These are phyloP conservation scores for Hypoxylon sp. DNA, from an alignment of 2,329 filamentous ascomycete species.

Conservation along the genomic window DNA sequence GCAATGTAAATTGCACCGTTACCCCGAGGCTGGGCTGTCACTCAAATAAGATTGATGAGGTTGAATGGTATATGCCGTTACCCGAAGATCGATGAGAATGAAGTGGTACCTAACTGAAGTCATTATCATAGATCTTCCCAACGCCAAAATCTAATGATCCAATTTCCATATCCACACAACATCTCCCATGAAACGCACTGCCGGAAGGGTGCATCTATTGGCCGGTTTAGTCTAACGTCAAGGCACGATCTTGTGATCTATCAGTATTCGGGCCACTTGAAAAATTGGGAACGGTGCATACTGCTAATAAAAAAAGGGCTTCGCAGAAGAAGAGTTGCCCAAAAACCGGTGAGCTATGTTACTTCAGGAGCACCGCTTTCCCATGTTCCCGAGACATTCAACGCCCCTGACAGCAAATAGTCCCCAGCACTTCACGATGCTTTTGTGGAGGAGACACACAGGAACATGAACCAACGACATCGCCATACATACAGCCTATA, in stretches of 20 bases:
- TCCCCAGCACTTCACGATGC: slow-evolving; percentile 1
- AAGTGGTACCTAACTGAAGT: slow-evolving; percentile 7
- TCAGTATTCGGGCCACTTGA: not conserved
- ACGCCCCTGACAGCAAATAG: not conserved
- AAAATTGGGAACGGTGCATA: not conserved
- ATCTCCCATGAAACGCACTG: slow-evolving; percentile 19
- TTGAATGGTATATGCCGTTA: slow-evolving; percentile 14
- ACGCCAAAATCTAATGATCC: slow-evolving; percentile 8
- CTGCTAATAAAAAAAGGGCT: not conserved
- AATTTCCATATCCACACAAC: slow-evolving; percentile 2
- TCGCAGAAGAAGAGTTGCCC: not conserved
- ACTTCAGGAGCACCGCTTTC: slow-evolving; percentile 14
- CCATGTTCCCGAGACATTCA: slow-evolving; percentile 4
- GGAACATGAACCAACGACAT: not conserved
- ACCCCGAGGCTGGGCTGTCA: not conserved
- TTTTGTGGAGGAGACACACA: not conserved
- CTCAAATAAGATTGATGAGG: slow-evolving; percentile 4
- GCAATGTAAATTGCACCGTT: slow-evolving; percentile 1
- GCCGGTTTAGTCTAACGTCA: slow-evolving; percentile 9
- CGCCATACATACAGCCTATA: slow-evolving; percentile 6
- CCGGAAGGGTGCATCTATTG: slow-evolving; percentile 18
- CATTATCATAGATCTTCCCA: slow-evolving; percentile 6
- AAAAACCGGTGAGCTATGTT: slow-evolving; percentile 13
- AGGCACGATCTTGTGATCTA: slow-evolving; percentile 1
- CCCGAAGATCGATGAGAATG: not conserved